phyloP scores from a whole-genome alignment of 306 rosid genomes.

The Glycyrrhiza uralensis region DNA sequence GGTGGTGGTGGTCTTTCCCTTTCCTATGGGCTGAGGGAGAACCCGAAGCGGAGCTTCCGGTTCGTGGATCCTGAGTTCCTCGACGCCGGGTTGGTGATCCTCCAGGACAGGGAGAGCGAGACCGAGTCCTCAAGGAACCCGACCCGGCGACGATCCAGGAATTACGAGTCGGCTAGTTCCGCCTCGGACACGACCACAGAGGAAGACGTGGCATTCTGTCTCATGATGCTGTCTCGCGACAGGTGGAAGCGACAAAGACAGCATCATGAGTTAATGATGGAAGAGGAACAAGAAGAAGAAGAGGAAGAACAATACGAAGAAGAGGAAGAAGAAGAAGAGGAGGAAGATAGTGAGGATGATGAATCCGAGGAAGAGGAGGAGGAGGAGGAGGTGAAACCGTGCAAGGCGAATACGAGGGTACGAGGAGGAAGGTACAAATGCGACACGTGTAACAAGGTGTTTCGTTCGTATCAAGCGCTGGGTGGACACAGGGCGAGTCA shows the following conservation, averaged over 20 bases:
- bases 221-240: conserved; percentile 85
- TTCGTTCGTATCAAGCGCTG: conserved; percentile 84
- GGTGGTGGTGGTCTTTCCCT: background rate
- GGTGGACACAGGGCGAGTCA: conserved; percentile 99
- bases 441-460: conserved; percentile 77
- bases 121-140: conserved; percentile 75
- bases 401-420: conserved; percentile 20
- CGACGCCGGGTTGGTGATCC: conserved; percentile 58
- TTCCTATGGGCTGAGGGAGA: conserved; percentile 58
- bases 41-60: conserved; percentile 61
- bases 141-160: conserved; percentile 69
- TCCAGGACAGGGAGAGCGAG: conserved; percentile 81
- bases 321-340: conserved; percentile 20
- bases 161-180: conserved; percentile 67
- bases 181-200: conserved; percentile 69
- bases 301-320: conserved; percentile 20
- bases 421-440: conserved; percentile 77
- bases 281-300: background rate
- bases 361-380: conserved; percentile 61
- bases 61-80: conserved; percentile 69
- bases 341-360: conserved; percentile 54
- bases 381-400: conserved; percentile 47
- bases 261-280: background rate
- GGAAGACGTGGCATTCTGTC: conserved; percentile 76
- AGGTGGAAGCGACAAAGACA: conserved; percentile 42